Evolutionary conservation across 345 rosid species (phyloP).

Genomic region (Gossypium australe): DNA sequence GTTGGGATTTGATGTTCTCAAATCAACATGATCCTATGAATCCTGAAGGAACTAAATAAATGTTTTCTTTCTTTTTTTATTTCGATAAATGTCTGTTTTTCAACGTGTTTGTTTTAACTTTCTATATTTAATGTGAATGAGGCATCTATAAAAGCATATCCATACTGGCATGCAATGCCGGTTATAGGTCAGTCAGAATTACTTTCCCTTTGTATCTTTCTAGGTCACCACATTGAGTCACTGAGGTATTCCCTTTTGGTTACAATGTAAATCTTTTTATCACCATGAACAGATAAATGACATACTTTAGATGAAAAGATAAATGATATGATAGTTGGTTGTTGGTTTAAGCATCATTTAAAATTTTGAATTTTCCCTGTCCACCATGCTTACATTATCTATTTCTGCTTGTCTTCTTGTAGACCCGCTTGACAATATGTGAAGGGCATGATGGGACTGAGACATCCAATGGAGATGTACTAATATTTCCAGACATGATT

Average conservation of each 20-base stretch:
- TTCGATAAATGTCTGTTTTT: not conserved
- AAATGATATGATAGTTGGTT: conserved; percentile 2
- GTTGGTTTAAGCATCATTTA: not conserved
- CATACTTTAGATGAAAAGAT: not conserved
- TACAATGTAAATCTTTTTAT: not conserved
- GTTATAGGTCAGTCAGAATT: not conserved
- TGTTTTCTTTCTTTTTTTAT: not conserved
- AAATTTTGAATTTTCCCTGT: not conserved
- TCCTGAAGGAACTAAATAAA: not conserved
- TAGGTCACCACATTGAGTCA: not conserved
- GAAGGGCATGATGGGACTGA: conserved; percentile 98
- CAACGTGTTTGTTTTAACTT: not conserved
- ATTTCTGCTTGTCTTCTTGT: conserved; percentile 10
- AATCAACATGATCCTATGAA: not conserved
- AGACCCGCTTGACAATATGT: conserved; percentile 89
- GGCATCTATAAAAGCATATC: not conserved
- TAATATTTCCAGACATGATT: conserved; percentile 95
- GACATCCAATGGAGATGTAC: conserved; percentile 95
- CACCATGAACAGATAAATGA: not conserved
- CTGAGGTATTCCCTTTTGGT: not conserved
- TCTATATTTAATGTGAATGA: not conserved
- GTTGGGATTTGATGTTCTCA: not conserved
- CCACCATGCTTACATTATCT: not conserved
- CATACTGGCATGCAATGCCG: not conserved
- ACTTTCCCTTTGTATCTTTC: not conserved